Base-by-base conservation (phyloP, 2,329 filamentous ascomycete genomes). In the Trichoderma sp. region DNA sequence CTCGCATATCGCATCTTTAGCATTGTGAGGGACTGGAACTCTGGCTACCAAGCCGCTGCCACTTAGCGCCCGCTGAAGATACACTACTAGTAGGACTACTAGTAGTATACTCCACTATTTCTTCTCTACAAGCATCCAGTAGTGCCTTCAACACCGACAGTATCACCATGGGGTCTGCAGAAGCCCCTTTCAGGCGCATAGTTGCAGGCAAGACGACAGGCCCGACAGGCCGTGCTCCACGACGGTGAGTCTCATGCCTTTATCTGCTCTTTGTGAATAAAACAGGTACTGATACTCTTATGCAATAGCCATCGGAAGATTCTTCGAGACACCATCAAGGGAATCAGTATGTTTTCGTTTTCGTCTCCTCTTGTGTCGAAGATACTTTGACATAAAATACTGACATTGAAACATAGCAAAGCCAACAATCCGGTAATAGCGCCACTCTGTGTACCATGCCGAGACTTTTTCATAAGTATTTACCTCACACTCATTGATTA, bases 351-450 rank as follows among this genome's bases (percentile, higher is more conserved):
- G 84, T 81, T 60, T 5, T 59, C 28, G 21, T 8, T 21, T 13
- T 30, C 5, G 28, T 28, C 26, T 2, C 10, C 11, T 24, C 8
- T 24, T 43, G 11, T 14, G 18, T 21, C 28, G 5, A 14, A 21
- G 16, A 28, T 18, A 8, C 3, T 43, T 18, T 13, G 32, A 30
- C 13, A 5, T 26, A 21, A 3, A 21, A 16, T 30, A 28, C 52
- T 66, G 18, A 66, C 37, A 1, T 18, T 13, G 14, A n/a, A 14
- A 21, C 18, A 13, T 66, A 87, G 86, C 86, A 1, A 88, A 87
- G 71, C 81, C 82, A 5, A 84, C 82, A 16, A 87, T 88, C 60
- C 78, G 85, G 86, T 87, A 78, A 69, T 87, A 78, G 68, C 75
- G 74, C 6, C 26, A 14, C n/a, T 7, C 46, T 10, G n/a, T 58